Evolutionary conservation across 176 grass and related monocot genomes (phyloP).

Genomic region (Dactylis glomerata): DNA sequence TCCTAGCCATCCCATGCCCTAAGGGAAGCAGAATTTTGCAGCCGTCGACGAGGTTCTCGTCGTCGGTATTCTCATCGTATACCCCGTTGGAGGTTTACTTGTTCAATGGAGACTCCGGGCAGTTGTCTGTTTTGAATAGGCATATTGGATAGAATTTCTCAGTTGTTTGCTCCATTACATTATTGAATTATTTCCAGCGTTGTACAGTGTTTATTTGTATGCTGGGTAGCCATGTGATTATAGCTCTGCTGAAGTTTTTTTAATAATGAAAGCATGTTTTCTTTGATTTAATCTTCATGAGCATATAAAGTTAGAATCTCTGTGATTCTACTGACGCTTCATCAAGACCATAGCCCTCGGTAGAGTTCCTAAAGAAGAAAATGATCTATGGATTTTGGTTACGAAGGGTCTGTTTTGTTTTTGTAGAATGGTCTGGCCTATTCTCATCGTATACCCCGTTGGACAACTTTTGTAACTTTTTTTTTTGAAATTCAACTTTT

Average conservation of each 20-base stretch:
- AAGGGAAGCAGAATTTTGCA: slow-evolving; percentile 91
- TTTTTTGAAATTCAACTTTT: too few relatives aligned
- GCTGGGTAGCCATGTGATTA: neutral
- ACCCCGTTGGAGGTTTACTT: slow-evolving; percentile 82
- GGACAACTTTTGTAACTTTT: too few relatives aligned
- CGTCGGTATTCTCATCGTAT: slow-evolving; percentile 29
- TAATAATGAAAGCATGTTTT: slow-evolving; percentile 2
- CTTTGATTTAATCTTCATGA: neutral
- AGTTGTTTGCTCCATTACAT: neutral
- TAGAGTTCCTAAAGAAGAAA: too few relatives aligned
- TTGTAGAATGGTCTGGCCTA: too few relatives aligned
- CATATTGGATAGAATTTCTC: slow-evolving; percentile 47
- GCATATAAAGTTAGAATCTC: neutral
- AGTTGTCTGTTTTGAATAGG: slow-evolving; percentile 78
- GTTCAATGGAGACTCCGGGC: slow-evolving; percentile 89
- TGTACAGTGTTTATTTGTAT: slow-evolving; percentile 33
- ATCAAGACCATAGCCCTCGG: too few relatives aligned
- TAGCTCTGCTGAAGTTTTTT: neutral
- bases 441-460: too few relatives aligned
- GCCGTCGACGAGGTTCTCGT: slow-evolving; percentile 56
- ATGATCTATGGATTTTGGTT: too few relatives aligned
- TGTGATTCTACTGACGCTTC: neutral
- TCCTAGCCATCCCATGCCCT: slow-evolving; percentile 76
- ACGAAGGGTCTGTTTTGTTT: too few relatives aligned
- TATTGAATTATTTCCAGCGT: neutral